Evolutionary conservation across 73 alveolate species (phyloP), one percentile per base, ranked within the genome.

Genomic region (Paramecium pentaurelia): DNA sequence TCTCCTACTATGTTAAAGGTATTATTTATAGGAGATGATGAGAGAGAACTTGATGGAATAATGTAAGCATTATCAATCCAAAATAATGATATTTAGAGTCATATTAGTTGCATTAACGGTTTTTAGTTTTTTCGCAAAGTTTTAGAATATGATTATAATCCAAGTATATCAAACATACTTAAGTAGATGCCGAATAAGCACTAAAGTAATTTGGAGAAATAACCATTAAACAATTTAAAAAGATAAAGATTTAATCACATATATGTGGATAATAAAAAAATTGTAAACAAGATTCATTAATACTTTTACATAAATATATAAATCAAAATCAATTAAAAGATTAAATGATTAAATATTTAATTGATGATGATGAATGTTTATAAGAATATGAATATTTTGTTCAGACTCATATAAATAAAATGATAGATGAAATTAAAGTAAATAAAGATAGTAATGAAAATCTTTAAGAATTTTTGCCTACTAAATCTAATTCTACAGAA

Each of bases 131-230:
- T 80, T 27, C 36, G 91, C 0, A 80, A 80, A 80, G 30, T 80
- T 4, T 16, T 80, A 20, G 91, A 80, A 45, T 80, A 32, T 25
- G 91, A 80, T 49, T 80, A 80, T 44, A 80, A 80, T 80, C 91
- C 91, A 42, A 38, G 91, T 80, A 80, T 12, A n/a, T 30, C 9
- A 16, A 14, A 27, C 0, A 12, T 30, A 30, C 18, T 73, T 40
- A 36, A 54, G 34, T 73, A 73, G 87, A 38, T 73, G 87, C 87
- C 40, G 87, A 73, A 73, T 30, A 36, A 10, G 87, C 87, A 12
- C 16, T 36, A 16, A 73, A 28, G 32, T 34, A 30, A 28, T 73
- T 73, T 73, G 54, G 60, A 30, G 87, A 73, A 73, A 37, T 73
- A 34, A 37, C 60, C 9, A 37, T 73, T 22, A 73, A 73, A 38